These are phyloP conservation scores for Penicillium sp. DNA, from an alignment of 2,329 filamentous ascomycete species.

Conservation along the genomic window DNA sequence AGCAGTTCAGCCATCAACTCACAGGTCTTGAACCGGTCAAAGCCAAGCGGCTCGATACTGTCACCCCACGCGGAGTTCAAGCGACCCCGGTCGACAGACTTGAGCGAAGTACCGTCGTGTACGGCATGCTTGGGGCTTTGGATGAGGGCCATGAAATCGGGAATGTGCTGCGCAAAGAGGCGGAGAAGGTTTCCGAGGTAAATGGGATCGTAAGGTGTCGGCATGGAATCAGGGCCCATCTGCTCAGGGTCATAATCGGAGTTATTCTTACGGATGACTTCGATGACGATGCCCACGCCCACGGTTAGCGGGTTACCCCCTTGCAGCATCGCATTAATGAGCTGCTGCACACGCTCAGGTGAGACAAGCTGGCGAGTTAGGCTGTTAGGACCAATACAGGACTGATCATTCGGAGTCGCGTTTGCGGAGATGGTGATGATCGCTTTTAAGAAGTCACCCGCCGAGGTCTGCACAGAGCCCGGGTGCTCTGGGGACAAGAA, in stretches of 20 bases:
- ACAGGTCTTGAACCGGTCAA: constrained; percentile 98
- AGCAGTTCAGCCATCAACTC: constrained; percentile 97
- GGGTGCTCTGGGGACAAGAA: constrained; percentile 84
- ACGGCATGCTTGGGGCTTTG: constrained; percentile 68
- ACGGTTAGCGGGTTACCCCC: constrained; percentile 94
- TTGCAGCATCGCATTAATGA: constrained; percentile 89
- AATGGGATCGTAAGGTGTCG: constrained; percentile 87
- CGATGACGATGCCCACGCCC: constrained; percentile 94
- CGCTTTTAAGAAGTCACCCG: constrained; percentile 95
- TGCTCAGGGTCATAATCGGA: constrained; percentile 97
- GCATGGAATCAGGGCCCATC: constrained; percentile 74
- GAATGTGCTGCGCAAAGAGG: constrained; percentile 86
- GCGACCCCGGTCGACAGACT: constrained; percentile 69
- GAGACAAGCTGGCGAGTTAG: constrained; percentile 94
- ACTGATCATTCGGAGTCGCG: constrained; percentile 95
- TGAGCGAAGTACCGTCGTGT: constrained; percentile 57
- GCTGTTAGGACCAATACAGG: constrained; percentile 98
- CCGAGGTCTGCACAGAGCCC: constrained; percentile 91
- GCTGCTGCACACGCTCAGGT: constrained; percentile 73
- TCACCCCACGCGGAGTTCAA: constrained; percentile 86
- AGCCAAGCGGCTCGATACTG: constrained; percentile 90
- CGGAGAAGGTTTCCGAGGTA: constrained; percentile 89
- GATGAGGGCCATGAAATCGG: constrained; percentile 90
- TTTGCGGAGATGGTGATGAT: constrained; percentile 99
- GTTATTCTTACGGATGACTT: constrained; percentile 99